phyloP scores from a whole-genome alignment of 768 basidiomycete genomes.

The Amylocystis lapponica region DNA sequence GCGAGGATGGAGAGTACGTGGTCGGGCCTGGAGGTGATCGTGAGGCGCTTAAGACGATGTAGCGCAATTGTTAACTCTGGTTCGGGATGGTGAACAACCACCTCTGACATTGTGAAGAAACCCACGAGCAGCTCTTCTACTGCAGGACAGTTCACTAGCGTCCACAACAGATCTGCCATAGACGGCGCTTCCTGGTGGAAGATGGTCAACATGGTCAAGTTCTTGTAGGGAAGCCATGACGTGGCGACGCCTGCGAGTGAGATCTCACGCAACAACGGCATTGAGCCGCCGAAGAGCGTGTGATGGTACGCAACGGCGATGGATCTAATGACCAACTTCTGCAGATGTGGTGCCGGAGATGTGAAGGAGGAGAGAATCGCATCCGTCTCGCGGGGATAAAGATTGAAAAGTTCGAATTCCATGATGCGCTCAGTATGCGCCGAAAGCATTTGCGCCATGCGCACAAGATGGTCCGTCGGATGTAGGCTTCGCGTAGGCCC shows the following conservation, averaged over 20 bases:
- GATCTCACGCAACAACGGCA: background rate
- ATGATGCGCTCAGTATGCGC: background rate
- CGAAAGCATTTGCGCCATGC: background rate
- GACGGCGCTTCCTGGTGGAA: background rate
- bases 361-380: background rate
- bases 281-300: background rate
- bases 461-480: background rate
- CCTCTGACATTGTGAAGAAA: background rate
- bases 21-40: too few species aligned
- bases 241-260: background rate
- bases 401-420: background rate
- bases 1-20: background rate
- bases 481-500: background rate
- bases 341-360: background rate
- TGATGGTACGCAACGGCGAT: background rate
- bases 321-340: background rate
- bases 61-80: background rate
- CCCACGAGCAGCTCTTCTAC: too few species aligned
- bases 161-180: background rate
- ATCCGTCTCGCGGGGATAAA: background rate
- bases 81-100: background rate
- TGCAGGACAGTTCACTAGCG: background rate
- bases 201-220: background rate
- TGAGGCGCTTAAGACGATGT: too few species aligned
- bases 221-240: conserved; percentile 1